Conservation (phyloP, 75 land plant genomes). For the Pinus tabuliformis region DNA sequence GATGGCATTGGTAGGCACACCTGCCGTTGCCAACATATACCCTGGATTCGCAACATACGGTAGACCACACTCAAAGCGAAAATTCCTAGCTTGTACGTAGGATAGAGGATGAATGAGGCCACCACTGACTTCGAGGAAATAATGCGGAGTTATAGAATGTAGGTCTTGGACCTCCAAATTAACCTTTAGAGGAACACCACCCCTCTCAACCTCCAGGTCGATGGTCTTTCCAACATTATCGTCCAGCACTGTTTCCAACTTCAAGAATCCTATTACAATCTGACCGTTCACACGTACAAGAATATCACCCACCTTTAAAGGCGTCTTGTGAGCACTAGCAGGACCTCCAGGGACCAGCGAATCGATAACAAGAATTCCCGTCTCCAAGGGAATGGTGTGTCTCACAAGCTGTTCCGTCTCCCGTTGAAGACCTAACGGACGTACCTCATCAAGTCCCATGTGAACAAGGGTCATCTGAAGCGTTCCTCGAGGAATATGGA, state of each 20-base stretch:
- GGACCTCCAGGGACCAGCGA: conserved; percentile 75
- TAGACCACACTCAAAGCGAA: too few relatives aligned
- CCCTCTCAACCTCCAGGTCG: too few relatives aligned
- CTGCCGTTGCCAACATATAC: too few relatives aligned
- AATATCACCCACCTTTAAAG: too few relatives aligned
- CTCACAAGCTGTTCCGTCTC: conserved; percentile 13
- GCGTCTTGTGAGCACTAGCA: not conserved
- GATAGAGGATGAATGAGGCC: conserved; percentile 24
- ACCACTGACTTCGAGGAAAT: conserved; percentile 87
- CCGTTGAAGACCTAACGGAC: too few relatives aligned
- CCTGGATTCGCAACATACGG: too few relatives aligned
- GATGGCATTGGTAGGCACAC: too few relatives aligned
- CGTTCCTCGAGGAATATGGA: conserved; percentile 32
- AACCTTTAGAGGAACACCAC: too few relatives aligned
- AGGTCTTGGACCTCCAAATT: conserved; percentile 17
- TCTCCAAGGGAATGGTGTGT: conserved; percentile 60
- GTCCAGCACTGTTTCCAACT: conserved; percentile 72
- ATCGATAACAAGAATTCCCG: conserved; percentile 95
- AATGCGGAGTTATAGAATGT: conserved; percentile 77
- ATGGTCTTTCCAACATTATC: conserved; percentile 56
- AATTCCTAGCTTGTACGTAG: too few relatives aligned
- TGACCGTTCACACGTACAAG: conserved; percentile 42
- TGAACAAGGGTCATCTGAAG: too few relatives aligned
- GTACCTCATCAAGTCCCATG: too few relatives aligned
- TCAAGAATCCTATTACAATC: conserved; percentile 81